Conservation (phyloP, 2,329 filamentous ascomycete species). For the Parafenestella ontariensis region DNA sequence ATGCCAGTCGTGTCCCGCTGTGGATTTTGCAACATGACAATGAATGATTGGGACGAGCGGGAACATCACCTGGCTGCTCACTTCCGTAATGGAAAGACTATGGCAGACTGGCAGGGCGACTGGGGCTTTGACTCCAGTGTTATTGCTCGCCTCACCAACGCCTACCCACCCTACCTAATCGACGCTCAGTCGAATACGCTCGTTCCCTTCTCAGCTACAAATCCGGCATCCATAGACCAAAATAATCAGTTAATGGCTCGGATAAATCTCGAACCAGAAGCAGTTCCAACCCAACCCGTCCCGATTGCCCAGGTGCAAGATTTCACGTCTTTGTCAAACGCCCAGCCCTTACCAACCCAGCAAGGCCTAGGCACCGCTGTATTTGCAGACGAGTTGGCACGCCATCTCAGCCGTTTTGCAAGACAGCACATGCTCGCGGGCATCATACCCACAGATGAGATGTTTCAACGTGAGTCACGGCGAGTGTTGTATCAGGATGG, state of each 20-base stretch:
- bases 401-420: slow-evolving; percentile 52
- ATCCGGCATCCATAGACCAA: slow-evolving; percentile 28
- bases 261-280: slow-evolving; percentile 8
- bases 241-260: slow-evolving; percentile 25
- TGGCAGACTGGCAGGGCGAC: slow-evolving; percentile 60
- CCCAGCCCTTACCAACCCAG: slow-evolving; percentile 10
- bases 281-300: neutral
- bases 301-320: neutral
- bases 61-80: slow-evolving; percentile 59
- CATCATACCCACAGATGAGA: slow-evolving; percentile 55
- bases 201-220: slow-evolving; percentile 53
- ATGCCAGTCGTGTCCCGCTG: slow-evolving; percentile 58
- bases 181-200: slow-evolving; percentile 49
- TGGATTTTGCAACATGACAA: slow-evolving; percentile 55
- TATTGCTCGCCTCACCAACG: slow-evolving; percentile 52
- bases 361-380: slow-evolving; percentile 33
- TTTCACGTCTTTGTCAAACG: neutral
- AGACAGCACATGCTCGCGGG: slow-evolving; percentile 46
- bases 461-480: slow-evolving; percentile 56
- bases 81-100: slow-evolving; percentile 58
- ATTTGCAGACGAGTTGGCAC: slow-evolving; percentile 54
- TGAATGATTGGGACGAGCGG: slow-evolving; percentile 56
- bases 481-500: slow-evolving; percentile 53
- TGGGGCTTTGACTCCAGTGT: slow-evolving; percentile 56
- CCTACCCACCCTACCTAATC: slow-evolving; percentile 56